phyloP scores from a whole-genome alignment of 1,284 basidiomycete species.

The Thelephora terrestris region DNA sequence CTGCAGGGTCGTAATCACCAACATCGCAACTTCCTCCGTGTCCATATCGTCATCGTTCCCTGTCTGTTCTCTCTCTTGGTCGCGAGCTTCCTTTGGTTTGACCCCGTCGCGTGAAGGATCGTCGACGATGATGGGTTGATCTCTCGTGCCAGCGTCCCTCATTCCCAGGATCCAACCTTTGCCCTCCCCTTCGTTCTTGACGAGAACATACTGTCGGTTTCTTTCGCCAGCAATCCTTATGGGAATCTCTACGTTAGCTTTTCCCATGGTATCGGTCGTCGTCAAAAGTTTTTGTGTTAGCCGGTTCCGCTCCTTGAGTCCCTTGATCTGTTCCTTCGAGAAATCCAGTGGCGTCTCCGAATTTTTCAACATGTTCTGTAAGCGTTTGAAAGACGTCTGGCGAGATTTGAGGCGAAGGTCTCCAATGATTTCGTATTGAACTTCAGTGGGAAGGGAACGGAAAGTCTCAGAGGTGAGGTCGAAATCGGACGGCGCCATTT shows the following conservation, averaged over 20 bases:
- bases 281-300: constrained; percentile 92
- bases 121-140: constrained; percentile 85
- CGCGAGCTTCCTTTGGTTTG: constrained; percentile 17
- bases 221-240: constrained; percentile 90
- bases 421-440: constrained; percentile 98
- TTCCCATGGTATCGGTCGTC: constrained; percentile 90
- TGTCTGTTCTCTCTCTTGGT: constrained; percentile 19
- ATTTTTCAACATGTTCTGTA: constrained; percentile 83
- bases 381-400: constrained; percentile 84
- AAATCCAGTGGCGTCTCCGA: constrained; percentile 89
- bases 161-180: constrained; percentile 95
- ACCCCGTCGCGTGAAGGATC: constrained; percentile 15
- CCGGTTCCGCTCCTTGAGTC: constrained; percentile 81
- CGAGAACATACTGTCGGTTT: constrained; percentile 87
- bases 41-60: constrained; percentile 43
- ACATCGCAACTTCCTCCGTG: constrained; percentile 74
- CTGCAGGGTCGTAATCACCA: constrained; percentile 17
- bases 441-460: constrained; percentile 85
- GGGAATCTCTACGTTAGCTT: constrained; percentile 83
- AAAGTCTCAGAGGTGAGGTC: constrained; percentile 87
- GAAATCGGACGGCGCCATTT: constrained; percentile 88
- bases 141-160: constrained; percentile 64
- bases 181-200: constrained; percentile 79
- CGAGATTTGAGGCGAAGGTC: constrained; percentile 90
- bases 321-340: constrained; percentile 88